A percentile compares a stretch with the other conserved stretches of the same genome.
phyloP scores from a whole-genome alignment of 2,329 filamentous ascomycete genomes.

The Cordyceps militaris region DNA sequence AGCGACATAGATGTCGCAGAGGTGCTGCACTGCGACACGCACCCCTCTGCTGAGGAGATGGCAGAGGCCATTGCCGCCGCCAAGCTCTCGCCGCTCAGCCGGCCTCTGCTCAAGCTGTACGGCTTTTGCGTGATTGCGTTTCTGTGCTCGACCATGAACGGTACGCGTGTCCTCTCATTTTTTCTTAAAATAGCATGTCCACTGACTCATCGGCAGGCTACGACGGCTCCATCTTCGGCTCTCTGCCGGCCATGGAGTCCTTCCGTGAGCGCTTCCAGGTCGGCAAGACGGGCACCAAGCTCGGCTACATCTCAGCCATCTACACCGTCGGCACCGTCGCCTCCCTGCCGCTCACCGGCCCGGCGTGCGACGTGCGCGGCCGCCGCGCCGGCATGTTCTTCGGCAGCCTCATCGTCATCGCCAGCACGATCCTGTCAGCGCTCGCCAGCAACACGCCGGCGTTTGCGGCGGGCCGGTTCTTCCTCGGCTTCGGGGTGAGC shows the following conservation, averaged over 20 bases:
- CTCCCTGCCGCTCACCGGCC: slow-evolving; percentile 23
- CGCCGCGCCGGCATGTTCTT: slow-evolving; percentile 9
- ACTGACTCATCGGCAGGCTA: slow-evolving; percentile 13
- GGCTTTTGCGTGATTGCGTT: slow-evolving; percentile 13
- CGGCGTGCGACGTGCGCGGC: slow-evolving; percentile 15
- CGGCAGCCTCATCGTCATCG: slow-evolving; percentile 10
- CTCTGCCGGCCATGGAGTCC: slow-evolving; percentile 32
- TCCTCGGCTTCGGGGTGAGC: slow-evolving; percentile 47
- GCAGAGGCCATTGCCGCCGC: slow-evolving; percentile 13
- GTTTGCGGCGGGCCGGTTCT: slow-evolving; percentile 51
- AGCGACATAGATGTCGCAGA: neutral
- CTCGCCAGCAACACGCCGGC: slow-evolving; percentile 30
- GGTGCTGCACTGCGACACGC: slow-evolving; percentile 1
- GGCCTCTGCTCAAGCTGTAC: slow-evolving; percentile 14
- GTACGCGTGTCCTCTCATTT: neutral
- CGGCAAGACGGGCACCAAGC: slow-evolving; percentile 4
- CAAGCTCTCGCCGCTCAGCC: slow-evolving; percentile 9
- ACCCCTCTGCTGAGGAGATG: slow-evolving; percentile 12
- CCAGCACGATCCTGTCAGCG: slow-evolving; percentile 39
- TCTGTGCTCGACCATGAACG: slow-evolving; percentile 17
- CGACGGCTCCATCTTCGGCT: slow-evolving; percentile 45
- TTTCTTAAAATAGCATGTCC: neutral
- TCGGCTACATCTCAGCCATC: slow-evolving; percentile 12
- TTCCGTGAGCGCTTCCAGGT: slow-evolving; percentile 7
- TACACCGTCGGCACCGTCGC: slow-evolving; percentile 10